phyloP scores from a whole-genome alignment of 2,329 filamentous ascomycete species.

The Penicillium brasilianum region DNA sequence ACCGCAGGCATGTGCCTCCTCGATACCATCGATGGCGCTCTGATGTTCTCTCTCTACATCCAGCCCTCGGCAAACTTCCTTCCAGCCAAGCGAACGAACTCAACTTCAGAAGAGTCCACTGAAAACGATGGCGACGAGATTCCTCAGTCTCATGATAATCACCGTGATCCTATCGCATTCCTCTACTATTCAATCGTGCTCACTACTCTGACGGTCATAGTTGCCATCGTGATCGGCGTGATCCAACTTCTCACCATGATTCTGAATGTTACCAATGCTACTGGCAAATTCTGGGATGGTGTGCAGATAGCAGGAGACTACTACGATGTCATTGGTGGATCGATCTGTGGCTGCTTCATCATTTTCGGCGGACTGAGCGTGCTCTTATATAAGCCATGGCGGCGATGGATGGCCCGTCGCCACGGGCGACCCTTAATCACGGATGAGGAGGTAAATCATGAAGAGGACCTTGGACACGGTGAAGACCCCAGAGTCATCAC shows the following conservation, averaged over 20 bases:
- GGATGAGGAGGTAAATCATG: slow-evolving; percentile 32
- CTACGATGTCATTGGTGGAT: slow-evolving; percentile 84
- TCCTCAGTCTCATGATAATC: slow-evolving; percentile 41
- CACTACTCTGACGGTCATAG: slow-evolving; percentile 79
- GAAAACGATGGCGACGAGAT: slow-evolving; percentile 26
- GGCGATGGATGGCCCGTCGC: slow-evolving; percentile 59
- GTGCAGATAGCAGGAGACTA: slow-evolving; percentile 76
- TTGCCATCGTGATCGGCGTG: slow-evolving; percentile 82
- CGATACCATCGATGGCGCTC: slow-evolving; percentile 87
- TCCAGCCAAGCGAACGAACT: slow-evolving; percentile 32
- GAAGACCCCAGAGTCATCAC: slow-evolving; percentile 2
- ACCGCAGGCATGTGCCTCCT: slow-evolving; percentile 95
- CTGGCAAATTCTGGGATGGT: slow-evolving; percentile 87
- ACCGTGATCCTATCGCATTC: slow-evolving; percentile 85
- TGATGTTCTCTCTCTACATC: slow-evolving; percentile 95
- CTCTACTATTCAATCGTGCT: slow-evolving; percentile 92
- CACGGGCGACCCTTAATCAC: slow-evolving; percentile 26
- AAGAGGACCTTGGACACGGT: slow-evolving; percentile 19
- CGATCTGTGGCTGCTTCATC: slow-evolving; percentile 84
- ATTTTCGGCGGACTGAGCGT: slow-evolving; percentile 76
- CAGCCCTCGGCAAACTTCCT: slow-evolving; percentile 51
- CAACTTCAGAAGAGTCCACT: slow-evolving; percentile 23
- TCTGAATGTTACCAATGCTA: slow-evolving; percentile 73
- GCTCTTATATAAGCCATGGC: slow-evolving; percentile 79
- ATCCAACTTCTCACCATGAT: slow-evolving; percentile 82